phyloP scores from a whole-genome alignment of 192 early-diverging fungal genomes.

The Linnemannia elongata region DNA sequence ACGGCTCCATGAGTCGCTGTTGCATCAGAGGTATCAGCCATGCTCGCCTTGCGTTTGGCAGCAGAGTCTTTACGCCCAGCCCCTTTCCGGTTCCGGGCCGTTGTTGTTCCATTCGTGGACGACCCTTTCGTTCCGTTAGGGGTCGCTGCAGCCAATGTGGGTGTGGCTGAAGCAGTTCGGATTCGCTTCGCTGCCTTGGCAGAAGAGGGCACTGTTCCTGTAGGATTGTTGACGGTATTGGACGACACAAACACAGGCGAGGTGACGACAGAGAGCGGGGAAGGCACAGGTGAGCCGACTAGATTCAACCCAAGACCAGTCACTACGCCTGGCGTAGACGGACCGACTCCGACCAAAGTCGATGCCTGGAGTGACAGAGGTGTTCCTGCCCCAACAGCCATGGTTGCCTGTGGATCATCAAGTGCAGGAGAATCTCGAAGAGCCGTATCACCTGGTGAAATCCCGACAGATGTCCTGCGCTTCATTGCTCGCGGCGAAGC shows the following conservation, averaged over 20 bases:
- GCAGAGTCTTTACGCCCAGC: slow-evolving; percentile 34
- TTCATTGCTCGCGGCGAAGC: slow-evolving; percentile 43
- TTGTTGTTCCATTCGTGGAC: not conserved
- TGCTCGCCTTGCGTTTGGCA: slow-evolving; percentile 26
- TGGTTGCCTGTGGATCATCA: slow-evolving; percentile 11
- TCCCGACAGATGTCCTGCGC: slow-evolving; percentile 37
- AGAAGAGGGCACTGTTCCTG: not conserved
- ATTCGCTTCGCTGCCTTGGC: slow-evolving; percentile 30
- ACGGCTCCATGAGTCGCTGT: not conserved
- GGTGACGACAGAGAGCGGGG: not conserved
- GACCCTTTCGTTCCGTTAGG: not conserved
- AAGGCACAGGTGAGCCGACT: slow-evolving; percentile 18
- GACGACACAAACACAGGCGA: not conserved
- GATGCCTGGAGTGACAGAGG: not conserved
- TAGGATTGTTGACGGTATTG: not conserved
- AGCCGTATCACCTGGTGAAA: slow-evolving; percentile 29
- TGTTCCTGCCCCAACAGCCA: not conserved
- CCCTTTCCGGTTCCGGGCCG: slow-evolving; percentile 24
- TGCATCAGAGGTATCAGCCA: not conserved
- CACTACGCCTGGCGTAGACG: not conserved
- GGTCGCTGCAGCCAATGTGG: slow-evolving; percentile 13
- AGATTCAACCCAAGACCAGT: slow-evolving; percentile 26
- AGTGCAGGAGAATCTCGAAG: slow-evolving; percentile 22
- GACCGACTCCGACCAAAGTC: not conserved
- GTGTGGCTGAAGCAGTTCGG: slow-evolving; percentile 40